Conservation (phyloP, 2,329 filamentous ascomycete species). For the Fusarium marasasianum region DNA sequence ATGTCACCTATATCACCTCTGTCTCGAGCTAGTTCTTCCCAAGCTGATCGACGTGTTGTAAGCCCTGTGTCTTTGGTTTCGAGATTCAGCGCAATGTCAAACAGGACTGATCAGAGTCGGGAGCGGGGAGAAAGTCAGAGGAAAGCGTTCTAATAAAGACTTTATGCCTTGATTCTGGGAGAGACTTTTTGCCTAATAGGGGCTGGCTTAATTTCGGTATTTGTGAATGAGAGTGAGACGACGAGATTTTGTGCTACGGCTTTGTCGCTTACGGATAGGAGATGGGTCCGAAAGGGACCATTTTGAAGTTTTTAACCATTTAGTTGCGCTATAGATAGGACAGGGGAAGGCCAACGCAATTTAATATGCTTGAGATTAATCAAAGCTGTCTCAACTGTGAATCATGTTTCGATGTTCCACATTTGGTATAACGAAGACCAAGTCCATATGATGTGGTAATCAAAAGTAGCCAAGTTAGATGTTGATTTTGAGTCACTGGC, state of each 20-base stretch:
- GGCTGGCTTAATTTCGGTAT: conserved; percentile 15
- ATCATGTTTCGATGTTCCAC: neutral
- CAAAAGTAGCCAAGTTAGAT: neutral
- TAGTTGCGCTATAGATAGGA: neutral
- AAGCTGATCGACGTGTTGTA: neutral
- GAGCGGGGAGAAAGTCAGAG: neutral
- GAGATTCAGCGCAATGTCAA: conserved; percentile 14
- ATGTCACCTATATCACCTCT: conserved; percentile 9
- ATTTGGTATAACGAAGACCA: neutral
- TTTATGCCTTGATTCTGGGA: neutral
- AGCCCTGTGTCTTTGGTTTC: conserved; percentile 18
- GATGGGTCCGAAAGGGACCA: neutral
- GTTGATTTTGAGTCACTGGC: neutral
- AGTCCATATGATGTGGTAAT: neutral
- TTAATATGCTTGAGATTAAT: neutral
- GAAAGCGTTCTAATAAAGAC: neutral
- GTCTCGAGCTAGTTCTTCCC: neutral
- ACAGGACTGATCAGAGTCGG: neutral
- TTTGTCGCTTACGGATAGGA: neutral
- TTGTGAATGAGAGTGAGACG: conserved; percentile 13
- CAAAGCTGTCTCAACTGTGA: neutral
- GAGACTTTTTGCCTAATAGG: neutral
- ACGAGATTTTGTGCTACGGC: conserved; percentile 16
- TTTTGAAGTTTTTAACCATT: neutral
- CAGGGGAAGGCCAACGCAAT: neutral